Evolutionary conservation across 2,329 filamentous ascomycete species (phyloP).

Genomic region (Phialocephala sp.): DNA sequence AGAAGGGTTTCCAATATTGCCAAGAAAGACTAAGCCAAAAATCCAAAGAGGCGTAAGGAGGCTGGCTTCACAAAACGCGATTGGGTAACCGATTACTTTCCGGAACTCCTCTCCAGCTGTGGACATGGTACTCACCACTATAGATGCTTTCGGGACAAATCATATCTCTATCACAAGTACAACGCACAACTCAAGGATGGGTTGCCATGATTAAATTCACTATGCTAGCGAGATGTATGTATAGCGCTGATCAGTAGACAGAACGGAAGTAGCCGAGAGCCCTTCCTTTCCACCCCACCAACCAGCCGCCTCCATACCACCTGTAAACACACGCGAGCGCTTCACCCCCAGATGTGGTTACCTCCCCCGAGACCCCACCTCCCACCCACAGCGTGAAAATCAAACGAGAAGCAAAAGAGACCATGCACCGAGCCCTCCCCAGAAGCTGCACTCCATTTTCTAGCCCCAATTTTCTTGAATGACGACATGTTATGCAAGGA

Average conservation of each 20-base stretch:
- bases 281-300: conserved; percentile 6
- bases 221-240: conserved; percentile 12
- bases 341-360: conserved; percentile 17
- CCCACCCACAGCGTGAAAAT: conserved; percentile 23
- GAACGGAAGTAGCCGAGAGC: conserved; percentile 3
- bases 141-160: background rate
- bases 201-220: conserved; percentile 17
- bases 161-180: background rate
- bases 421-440: conserved; percentile 40
- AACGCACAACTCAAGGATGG: background rate
- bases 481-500: conserved; percentile 16
- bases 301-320: background rate
- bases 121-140: no score
- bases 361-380: conserved; percentile 10
- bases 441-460: conserved; percentile 40
- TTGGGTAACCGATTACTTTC: no score
- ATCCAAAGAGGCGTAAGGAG: no score
- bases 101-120: no score
- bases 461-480: conserved; percentile 27
- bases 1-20: no score
- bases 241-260: background rate
- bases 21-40: no score
- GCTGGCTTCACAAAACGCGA: no score
- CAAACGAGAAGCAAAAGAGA: conserved; percentile 28
- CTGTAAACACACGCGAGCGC: conserved; percentile 8